Evolutionary conservation across 2,329 filamentous ascomycete species (phyloP).

Genomic region (Tetracladium maxilliforme): DNA sequence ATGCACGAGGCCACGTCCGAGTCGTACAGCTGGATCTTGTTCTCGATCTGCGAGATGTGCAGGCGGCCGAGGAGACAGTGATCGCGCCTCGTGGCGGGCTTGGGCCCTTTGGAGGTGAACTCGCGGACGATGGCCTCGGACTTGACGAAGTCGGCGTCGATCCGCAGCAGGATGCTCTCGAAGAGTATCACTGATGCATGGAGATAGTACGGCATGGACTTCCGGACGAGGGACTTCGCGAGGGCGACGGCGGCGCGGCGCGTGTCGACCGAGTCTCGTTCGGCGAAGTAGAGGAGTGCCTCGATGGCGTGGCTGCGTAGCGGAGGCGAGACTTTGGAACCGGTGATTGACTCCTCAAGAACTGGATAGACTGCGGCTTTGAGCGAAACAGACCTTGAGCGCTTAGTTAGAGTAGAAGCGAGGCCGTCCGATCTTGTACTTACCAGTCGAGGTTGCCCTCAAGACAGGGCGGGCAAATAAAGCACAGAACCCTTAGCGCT

Average conservation of each 20-base stretch:
- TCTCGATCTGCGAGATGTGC: slow-evolving; percentile 18
- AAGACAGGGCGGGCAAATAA: too few species aligned
- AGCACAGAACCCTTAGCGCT: too few species aligned
- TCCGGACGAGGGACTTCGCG: slow-evolving; percentile 10
- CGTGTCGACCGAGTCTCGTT: slow-evolving; percentile 13
- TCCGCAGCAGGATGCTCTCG: slow-evolving; percentile 14
- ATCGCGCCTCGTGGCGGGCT: slow-evolving; percentile 9
- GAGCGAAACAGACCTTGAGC: too few species aligned
- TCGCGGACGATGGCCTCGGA: slow-evolving; percentile 11
- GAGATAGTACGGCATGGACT: slow-evolving; percentile 15
- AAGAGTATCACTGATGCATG: slow-evolving; percentile 16
- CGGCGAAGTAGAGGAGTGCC: slow-evolving; percentile 14
- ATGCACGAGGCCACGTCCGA: slow-evolving; percentile 13
- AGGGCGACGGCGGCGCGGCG: slow-evolving; percentile 11
- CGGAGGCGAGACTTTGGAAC: slow-evolving; percentile 6
- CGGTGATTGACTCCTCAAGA: slow-evolving; percentile 7
- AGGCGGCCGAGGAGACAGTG: slow-evolving; percentile 15
- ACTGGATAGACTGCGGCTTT: slow-evolving; percentile 14
- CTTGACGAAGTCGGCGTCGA: slow-evolving; percentile 11
- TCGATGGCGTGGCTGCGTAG: slow-evolving; percentile 11
- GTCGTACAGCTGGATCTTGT: slow-evolving; percentile 17
- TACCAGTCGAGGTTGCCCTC: too few species aligned
- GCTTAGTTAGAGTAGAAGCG: too few species aligned
- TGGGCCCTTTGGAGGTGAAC: slow-evolving; percentile 8
- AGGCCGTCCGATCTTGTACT: too few species aligned